Evolutionary conservation across 805 yeast genomes (phyloP).

Genomic region (Nakazawaea wyomingensis): DNA sequence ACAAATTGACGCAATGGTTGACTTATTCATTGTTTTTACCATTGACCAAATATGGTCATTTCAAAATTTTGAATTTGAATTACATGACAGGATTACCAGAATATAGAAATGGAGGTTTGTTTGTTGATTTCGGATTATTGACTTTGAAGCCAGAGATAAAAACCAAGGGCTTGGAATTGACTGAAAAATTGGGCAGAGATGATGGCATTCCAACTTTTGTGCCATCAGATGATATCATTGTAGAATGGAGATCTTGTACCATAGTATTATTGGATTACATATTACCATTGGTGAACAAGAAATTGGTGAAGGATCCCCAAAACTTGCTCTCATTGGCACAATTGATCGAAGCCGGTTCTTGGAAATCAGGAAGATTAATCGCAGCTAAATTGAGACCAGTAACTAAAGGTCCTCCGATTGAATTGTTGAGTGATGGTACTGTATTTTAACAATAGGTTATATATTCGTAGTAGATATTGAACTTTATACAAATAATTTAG

Average conservation of each 20-base stretch:
- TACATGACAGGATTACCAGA: slow-evolving; percentile 56
- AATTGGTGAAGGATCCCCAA: slow-evolving; percentile 28
- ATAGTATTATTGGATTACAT: slow-evolving; percentile 51
- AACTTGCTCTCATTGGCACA: slow-evolving; percentile 45
- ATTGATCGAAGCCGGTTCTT: slow-evolving; percentile 61
- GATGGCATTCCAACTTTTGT: slow-evolving; percentile 40
- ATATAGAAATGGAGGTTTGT: slow-evolving; percentile 60
- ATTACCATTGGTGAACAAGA: slow-evolving; percentile 45
- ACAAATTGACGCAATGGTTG: slow-evolving; percentile 63
- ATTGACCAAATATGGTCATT: slow-evolving; percentile 39
- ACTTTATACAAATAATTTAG: no score
- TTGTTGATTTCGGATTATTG: slow-evolving; percentile 51
- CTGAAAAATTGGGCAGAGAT: slow-evolving; percentile 25
- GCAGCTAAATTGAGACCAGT: slow-evolving; percentile 45
- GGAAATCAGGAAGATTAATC: slow-evolving; percentile 61
- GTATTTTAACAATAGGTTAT: no score
- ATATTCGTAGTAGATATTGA: no score
- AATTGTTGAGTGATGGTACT: slow-evolving; percentile 58
- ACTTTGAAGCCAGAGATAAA: slow-evolving; percentile 37
- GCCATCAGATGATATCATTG: slow-evolving; percentile 55
- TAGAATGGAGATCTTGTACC: slow-evolving; percentile 64
- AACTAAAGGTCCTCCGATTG: slow-evolving; percentile 60
- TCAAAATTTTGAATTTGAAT: slow-evolving; percentile 31
- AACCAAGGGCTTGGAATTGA: slow-evolving; percentile 31
- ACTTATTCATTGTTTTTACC: slow-evolving; percentile 57